These are phyloP conservation scores for Athelia psychrophila DNA, from an alignment of 1,284 basidiomycete genomes.

Conservation along the genomic window DNA sequence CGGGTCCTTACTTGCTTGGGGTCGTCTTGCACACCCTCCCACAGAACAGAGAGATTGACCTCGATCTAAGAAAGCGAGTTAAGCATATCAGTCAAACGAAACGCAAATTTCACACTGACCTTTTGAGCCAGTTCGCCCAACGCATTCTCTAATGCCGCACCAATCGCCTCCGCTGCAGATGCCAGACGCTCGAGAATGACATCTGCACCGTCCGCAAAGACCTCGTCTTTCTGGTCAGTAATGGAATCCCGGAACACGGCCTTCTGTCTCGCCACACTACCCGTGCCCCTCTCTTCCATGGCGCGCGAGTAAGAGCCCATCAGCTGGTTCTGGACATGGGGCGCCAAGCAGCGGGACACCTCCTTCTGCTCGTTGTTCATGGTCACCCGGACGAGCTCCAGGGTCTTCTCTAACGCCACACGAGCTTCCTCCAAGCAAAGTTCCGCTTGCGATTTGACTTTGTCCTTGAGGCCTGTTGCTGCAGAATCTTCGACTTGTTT, in stretches of 20 bases:
- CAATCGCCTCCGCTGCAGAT: slow-evolving; percentile 46
- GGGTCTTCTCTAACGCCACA: slow-evolving; percentile 43
- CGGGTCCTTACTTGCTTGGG: slow-evolving; percentile 40
- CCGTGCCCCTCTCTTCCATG: slow-evolving; percentile 49
- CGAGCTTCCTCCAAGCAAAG: slow-evolving; percentile 49
- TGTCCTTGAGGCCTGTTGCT: slow-evolving; percentile 48
- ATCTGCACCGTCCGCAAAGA: slow-evolving; percentile 53
- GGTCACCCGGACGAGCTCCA: slow-evolving; percentile 46
- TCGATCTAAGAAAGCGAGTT: slow-evolving; percentile 38
- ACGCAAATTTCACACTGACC: slow-evolving; percentile 27
- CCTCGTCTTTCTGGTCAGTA: slow-evolving; percentile 38
- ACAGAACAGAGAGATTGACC: slow-evolving; percentile 55
- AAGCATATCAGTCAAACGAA: background rate
- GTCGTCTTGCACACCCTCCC: slow-evolving; percentile 51
- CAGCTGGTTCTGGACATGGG: slow-evolving; percentile 51
- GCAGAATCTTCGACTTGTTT: slow-evolving; percentile 50
- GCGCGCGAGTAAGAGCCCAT: slow-evolving; percentile 48
- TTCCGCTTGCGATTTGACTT: slow-evolving; percentile 46
- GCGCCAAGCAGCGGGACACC: slow-evolving; percentile 52
- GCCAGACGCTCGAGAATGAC: slow-evolving; percentile 44
- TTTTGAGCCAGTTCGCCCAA: slow-evolving; percentile 52
- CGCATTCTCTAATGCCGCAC: slow-evolving; percentile 41
- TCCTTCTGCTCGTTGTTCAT: slow-evolving; percentile 57
- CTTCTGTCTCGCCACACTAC: slow-evolving; percentile 61
- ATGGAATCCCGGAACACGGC: slow-evolving; percentile 45